Percentiles rank a stretch among this genome's conserved stretches.
Conservation (phyloP, 805 yeast genomes). For the Candida sphagnicola region DNA sequence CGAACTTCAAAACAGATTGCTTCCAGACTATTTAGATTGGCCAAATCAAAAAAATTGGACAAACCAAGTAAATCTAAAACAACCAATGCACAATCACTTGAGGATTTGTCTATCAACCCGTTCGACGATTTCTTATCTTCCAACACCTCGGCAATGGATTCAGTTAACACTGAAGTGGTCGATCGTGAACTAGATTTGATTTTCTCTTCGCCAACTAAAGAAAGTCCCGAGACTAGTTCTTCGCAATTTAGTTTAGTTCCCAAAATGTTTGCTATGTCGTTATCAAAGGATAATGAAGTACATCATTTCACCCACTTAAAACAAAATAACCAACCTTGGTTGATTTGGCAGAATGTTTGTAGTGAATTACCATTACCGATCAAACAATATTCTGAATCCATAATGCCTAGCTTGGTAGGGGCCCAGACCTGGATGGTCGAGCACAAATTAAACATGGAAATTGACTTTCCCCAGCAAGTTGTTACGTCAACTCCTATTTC, state of each 20-base stretch:
- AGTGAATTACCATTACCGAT: not conserved
- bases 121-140: conserved; percentile 19
- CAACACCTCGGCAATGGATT: conserved; percentile 10
- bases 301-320: not conserved
- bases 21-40: conserved; percentile 25
- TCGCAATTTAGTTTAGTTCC: not conserved
- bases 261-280: not conserved
- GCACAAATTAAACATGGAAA: conserved; percentile 1
- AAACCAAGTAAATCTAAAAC: conserved; percentile 9
- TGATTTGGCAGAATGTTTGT: not conserved
- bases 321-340: not conserved
- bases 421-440: conserved; percentile 1
- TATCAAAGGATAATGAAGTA: not conserved
- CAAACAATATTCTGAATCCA: conserved; percentile 1
- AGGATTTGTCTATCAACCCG: conserved; percentile 25
- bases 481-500: conserved; percentile 14
- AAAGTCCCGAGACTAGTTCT: not conserved
- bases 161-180: conserved; percentile 18
- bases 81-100: conserved; percentile 6
- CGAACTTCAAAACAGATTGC: conserved; percentile 38
- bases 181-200: conserved; percentile 24
- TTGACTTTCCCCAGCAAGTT: conserved; percentile 1
- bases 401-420: not conserved
- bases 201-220: conserved; percentile 20
- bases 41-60: conserved; percentile 19